A percentile compares a stretch with the other conserved stretches of the same genome.
These are phyloP conservation scores for Elsinoe batatas DNA, from an alignment of 2,329 filamentous ascomycete species.

Conservation along the genomic window DNA sequence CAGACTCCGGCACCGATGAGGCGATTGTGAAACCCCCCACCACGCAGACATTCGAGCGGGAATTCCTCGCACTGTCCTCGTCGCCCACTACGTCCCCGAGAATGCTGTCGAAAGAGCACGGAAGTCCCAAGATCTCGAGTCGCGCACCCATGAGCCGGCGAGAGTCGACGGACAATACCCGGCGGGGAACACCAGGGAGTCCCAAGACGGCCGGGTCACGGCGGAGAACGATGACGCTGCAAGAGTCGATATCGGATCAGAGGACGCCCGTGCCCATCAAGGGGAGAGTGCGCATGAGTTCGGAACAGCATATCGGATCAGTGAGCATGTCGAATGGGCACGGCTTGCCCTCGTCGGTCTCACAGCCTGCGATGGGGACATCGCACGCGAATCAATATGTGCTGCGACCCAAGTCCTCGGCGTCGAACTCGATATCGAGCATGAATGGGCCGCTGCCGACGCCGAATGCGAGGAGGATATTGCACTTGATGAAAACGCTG, in stretches of 20 bases:
- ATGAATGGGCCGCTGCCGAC: conserved; percentile 25
- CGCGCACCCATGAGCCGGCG: conserved; percentile 25
- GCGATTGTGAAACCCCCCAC: conserved; percentile 11
- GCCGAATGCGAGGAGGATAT: conserved; percentile 59
- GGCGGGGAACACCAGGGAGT: conserved; percentile 19
- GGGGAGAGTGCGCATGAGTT: conserved; percentile 54
- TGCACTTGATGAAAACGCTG: conserved; percentile 66
- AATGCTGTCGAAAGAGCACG: conserved; percentile 7
- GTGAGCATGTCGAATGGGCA: conserved; percentile 27
- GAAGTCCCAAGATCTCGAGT: conserved; percentile 20
- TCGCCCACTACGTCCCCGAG: conserved; percentile 11
- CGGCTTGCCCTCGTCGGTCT: conserved; percentile 18
- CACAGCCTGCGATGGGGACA: conserved; percentile 12
- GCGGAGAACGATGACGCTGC: conserved; percentile 42
- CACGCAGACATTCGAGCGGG: conserved; percentile 11
- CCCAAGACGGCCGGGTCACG: conserved; percentile 39
- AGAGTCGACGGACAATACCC: conserved; percentile 19
- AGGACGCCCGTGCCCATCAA: conserved; percentile 35
- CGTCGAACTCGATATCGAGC: conserved; percentile 23
- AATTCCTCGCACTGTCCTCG: conserved; percentile 11
- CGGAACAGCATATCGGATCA: conserved; percentile 3
- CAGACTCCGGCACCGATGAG: conserved; percentile 36
- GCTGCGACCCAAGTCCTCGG: conserved; percentile 19
- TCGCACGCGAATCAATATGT: conserved; percentile 17
- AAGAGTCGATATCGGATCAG: conserved; percentile 34